These are phyloP conservation scores for Plasmodiophora brassicae DNA, from an alignment of 208 protist species.

Conservation along the genomic window DNA sequence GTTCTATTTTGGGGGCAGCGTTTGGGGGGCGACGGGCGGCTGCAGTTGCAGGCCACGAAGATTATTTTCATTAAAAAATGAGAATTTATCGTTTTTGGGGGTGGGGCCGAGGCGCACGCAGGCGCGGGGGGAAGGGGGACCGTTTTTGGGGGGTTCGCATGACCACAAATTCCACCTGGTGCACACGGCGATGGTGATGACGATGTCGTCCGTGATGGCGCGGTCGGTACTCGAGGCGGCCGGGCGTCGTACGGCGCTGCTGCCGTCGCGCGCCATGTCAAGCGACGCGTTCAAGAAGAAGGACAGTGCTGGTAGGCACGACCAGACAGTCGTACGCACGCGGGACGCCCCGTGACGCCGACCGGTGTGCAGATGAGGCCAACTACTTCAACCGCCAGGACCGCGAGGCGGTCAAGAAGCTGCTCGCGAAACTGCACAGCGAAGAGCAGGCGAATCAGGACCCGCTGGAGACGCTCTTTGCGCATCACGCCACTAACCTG, in stretches of 20 bases:
- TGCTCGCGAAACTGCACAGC: background rate
- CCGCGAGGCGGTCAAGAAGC: background rate
- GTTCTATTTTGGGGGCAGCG: no score
- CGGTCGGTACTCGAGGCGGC: no score
- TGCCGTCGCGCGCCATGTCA: background rate
- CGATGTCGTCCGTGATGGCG: no score
- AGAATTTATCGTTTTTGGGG: no score
- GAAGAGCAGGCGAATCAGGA: background rate
- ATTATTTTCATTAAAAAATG: no score
- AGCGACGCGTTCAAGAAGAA: conserved; percentile 24
- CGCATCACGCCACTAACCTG: background rate
- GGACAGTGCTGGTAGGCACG: background rate
- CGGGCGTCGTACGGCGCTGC: background rate
- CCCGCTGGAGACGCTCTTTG: background rate
- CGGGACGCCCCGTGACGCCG: background rate
- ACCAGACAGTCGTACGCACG: background rate
- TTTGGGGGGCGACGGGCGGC: no score
- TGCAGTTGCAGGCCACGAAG: no score
- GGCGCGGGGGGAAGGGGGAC: no score
- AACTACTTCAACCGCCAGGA: background rate
- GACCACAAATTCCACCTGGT: no score
- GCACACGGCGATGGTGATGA: no score
- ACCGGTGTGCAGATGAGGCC: background rate
- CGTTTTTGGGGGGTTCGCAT: no score
- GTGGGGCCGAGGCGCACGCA: no score